phyloP scores from a whole-genome alignment of 164 flowering plant species.

The Amborella trichopoda region DNA sequence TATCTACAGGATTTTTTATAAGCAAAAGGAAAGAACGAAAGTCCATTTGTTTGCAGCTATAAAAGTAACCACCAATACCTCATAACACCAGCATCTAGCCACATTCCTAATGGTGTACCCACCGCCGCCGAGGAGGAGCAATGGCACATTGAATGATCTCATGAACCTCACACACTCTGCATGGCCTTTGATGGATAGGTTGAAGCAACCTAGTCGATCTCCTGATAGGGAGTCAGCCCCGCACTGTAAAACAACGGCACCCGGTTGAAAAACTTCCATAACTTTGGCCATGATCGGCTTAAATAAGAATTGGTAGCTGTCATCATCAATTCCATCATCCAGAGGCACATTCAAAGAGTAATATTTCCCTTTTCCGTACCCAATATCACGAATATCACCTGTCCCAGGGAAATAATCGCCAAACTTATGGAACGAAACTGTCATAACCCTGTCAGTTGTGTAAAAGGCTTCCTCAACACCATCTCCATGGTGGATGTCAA shows the following conservation, averaged over 20 bases:
- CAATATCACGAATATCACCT: constrained; percentile 40
- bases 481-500: constrained; percentile 58
- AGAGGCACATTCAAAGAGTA: constrained; percentile 48
- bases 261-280: constrained; percentile 63
- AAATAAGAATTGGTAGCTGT: constrained; percentile 39
- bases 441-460: constrained; percentile 57
- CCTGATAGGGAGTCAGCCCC: constrained; percentile 76
- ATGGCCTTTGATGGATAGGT: constrained; percentile 71
- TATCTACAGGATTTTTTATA: too few relatives aligned
- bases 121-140: constrained; percentile 63
- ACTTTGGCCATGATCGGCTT: constrained; percentile 62
- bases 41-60: too few relatives aligned
- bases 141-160: constrained; percentile 76
- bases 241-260: constrained; percentile 73
- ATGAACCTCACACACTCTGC: constrained; percentile 68
- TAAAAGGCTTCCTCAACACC: constrained; percentile 61
- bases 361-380: constrained; percentile 37
- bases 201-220: constrained; percentile 46
- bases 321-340: constrained; percentile 51
- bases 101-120: constrained; percentile 78
- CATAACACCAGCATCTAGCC: constrained; percentile 84
- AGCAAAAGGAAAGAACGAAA: too few relatives aligned
- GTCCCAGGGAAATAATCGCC: constrained; percentile 61
- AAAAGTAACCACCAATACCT: constrained; percentile 21
- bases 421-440: constrained; percentile 56